These are phyloP conservation scores for Anthracocystis walkeri DNA, from an alignment of 1,284 basidiomycete genomes.

Conservation along the genomic window DNA sequence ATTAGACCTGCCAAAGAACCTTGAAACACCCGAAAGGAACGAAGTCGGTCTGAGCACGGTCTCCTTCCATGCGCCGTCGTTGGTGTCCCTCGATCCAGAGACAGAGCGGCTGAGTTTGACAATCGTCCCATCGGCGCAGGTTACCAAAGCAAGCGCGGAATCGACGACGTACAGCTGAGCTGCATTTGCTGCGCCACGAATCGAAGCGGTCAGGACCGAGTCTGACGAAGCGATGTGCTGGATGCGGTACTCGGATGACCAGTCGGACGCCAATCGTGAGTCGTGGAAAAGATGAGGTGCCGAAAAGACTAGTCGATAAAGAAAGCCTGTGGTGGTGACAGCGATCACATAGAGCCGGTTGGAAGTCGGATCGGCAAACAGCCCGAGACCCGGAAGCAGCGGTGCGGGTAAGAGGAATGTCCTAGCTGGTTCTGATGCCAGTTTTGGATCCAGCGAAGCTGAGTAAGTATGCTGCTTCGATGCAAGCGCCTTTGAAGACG, in stretches of 20 bases:
- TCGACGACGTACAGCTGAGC: slow-evolving; percentile 54
- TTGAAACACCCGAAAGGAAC: slow-evolving; percentile 61
- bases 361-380: slow-evolving; percentile 45
- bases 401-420: slow-evolving; percentile 59
- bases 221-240: slow-evolving; percentile 42
- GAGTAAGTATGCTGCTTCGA: slow-evolving; percentile 23
- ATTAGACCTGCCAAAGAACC: slow-evolving; percentile 54
- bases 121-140: slow-evolving; percentile 61
- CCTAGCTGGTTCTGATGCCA: slow-evolving; percentile 30
- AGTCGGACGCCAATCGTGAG: slow-evolving; percentile 26
- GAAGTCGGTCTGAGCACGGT: slow-evolving; percentile 52
- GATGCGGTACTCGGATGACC: slow-evolving; percentile 55
- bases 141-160: slow-evolving; percentile 54
- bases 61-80: slow-evolving; percentile 56
- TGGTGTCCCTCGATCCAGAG: slow-evolving; percentile 21
- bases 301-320: slow-evolving; percentile 54
- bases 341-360: slow-evolving; percentile 52
- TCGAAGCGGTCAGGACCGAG: slow-evolving; percentile 25
- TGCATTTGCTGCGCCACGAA: slow-evolving; percentile 34
- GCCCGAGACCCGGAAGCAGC: slow-evolving; percentile 46
- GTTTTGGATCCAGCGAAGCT: slow-evolving; percentile 27
- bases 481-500: slow-evolving; percentile 22
- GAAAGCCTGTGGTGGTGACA: slow-evolving; percentile 51
- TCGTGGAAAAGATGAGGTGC: slow-evolving; percentile 49
- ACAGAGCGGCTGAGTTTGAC: slow-evolving; percentile 55